These are phyloP conservation scores for Aquanectria penicillioides DNA, from an alignment of 2,329 filamentous ascomycete genomes.

Conservation along the genomic window DNA sequence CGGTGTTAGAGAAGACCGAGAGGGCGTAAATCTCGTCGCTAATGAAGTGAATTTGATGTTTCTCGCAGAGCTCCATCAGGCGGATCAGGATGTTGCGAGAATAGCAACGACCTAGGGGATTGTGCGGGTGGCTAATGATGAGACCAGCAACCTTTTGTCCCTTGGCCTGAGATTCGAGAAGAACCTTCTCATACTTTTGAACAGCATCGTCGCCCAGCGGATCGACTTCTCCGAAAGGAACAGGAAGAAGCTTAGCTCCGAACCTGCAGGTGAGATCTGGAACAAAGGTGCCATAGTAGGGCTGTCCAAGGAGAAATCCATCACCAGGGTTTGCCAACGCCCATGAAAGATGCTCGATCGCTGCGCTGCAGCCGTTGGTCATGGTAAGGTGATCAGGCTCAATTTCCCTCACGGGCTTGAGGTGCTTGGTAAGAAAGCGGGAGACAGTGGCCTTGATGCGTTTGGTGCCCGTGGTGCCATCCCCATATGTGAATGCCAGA, in stretches of 20 bases:
- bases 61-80: constrained; percentile 58
- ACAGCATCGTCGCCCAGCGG: constrained; percentile 55
- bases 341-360: constrained; percentile 54
- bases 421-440: constrained; percentile 48
- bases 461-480: constrained; percentile 51
- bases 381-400: constrained; percentile 47
- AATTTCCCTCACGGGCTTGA: constrained; percentile 43
- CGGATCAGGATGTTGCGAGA: constrained; percentile 49
- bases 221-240: constrained; percentile 56
- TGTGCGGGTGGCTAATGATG: constrained; percentile 63
- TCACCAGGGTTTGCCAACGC: constrained; percentile 52
- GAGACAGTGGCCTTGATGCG: constrained; percentile 45
- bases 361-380: constrained; percentile 53
- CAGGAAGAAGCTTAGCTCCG: constrained; percentile 52
- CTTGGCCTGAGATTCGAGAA: constrained; percentile 49
- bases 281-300: constrained; percentile 60
- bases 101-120: constrained; percentile 62
- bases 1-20: constrained; percentile 57
- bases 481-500: constrained; percentile 53
- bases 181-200: constrained; percentile 54
- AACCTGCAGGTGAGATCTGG: constrained; percentile 56
- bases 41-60: constrained; percentile 62
- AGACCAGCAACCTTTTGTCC: constrained; percentile 57
- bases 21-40: constrained; percentile 62
- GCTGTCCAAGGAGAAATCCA: constrained; percentile 52